Evolutionary conservation across 2,329 filamentous ascomycete genomes (phyloP), one percentile per base, ranked within the genome.

Genomic region (Epichloe sibirici): DNA sequence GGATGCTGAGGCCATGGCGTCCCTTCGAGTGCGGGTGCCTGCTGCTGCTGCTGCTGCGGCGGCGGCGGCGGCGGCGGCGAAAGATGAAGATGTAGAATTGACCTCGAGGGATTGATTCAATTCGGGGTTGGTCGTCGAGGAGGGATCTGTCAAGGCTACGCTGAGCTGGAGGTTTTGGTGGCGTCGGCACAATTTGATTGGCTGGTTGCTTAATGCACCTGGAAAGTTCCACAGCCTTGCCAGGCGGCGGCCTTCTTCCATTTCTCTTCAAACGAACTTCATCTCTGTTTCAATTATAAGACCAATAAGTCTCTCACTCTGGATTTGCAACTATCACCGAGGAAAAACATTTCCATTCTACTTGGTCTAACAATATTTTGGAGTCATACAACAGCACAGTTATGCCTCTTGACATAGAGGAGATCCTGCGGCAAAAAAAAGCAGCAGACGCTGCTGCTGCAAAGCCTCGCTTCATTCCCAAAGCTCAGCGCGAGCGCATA

Each of bases 391-490:
- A 17, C 7, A 40, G 13, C 15, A 46, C n/a, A 46, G 25, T 25
- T 5, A 71, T 71, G 69, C 68, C 69, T 51, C 73, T 95, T 47
- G 90, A 88, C 64, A 84, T 95, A 53, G 90, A 95, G 68, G 87
- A 95, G 61, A 78, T 95, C 4, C 71, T 95, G 23, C 81, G 82
- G 59, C 86, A 90, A 71, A 94, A 94, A 75, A 88, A 86, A 64
- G 88, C 88, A 56, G 85, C 87, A 31, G 88, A 93, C 69, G 86
- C 86, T 38, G 88, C 86, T 15, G 85, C 88, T 9, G 79, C 88
- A 52, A 95, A 93, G 75, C 90, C 90, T 5, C 90, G 88, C 66
- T 95, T 94, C 65, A 73, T 95, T 23, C 86, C 87, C 4, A 93
- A 87, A 72, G 85, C 86, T 35, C 80, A 95, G 66, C 80, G 90